Base-by-base conservation (phyloP, 768 basidiomycete genomes). In the Collybia mongolica region DNA sequence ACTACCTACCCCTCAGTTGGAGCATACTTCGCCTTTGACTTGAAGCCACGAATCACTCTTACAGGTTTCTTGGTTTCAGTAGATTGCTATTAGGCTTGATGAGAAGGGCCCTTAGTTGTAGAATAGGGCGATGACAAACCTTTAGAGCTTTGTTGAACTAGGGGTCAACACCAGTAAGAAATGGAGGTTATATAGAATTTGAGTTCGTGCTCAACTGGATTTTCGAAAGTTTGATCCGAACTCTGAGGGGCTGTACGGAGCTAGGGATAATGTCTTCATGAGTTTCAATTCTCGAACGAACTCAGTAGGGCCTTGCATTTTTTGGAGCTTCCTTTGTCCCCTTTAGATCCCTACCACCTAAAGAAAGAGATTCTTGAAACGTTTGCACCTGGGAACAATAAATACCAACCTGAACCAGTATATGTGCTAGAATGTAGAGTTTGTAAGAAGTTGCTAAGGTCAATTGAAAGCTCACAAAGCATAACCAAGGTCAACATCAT, bases 191-290 rank as follows among this genome's bases (percentile, higher is more conserved):
- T 3, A 6, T 50, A 26, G 39, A 6, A 29, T 8, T 3, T n/a
- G 23, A 1, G 24, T 38, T 43, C 40, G 1, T 5, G 14, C 38
- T 72, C 43, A 53, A 78, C 78, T 6, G 63, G 65, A 54, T 88
- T 80, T 9, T 93, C 88, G 54, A 93, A 95, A 2, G 74, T 76
- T 64, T 96, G 93, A 63, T 95, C 83, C 44, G 73, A 86, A 56
- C 84, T 91, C 65, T 97, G 94, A 3, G 85, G 86, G 7, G 88
- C 94, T 0, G 93, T 95, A 12, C 94, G 87, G 39, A 96, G 83
- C 90, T 93, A 46, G n/a, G 46, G 15, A 8, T 43, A 43, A 23
- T 9, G 11, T 14, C 5, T 32, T 32, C 26, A 28, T 28, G 37
- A 43, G 36, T 32, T 26, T 23, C 36, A 29, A 46, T 5, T 5